A percentile compares a stretch with the other conserved stretches of the same genome.
phyloP scores from a whole-genome alignment of 2,329 filamentous ascomycete species.

The Grosmannia clavigera region DNA sequence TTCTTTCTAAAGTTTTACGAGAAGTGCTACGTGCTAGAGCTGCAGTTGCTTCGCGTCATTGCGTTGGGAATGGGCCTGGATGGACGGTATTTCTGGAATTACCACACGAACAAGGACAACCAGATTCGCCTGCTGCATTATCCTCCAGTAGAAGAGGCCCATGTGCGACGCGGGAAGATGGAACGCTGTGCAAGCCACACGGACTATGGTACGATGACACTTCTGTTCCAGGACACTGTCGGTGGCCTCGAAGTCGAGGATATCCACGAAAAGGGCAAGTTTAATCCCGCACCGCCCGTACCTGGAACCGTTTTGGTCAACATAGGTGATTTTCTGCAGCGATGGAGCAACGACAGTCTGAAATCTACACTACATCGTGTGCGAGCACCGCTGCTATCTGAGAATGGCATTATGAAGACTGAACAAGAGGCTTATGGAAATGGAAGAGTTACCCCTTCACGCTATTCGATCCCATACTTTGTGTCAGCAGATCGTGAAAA shows the following conservation, averaged over 20 bases:
- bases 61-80: conserved; percentile 21
- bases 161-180: conserved; percentile 17
- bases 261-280: conserved; percentile 21
- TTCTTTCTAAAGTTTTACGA: conserved; percentile 21
- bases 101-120: conserved; percentile 42
- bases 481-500: conserved; percentile 34
- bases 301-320: conserved; percentile 25
- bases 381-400: conserved; percentile 6
- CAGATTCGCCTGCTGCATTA: conserved; percentile 50
- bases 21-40: conserved; percentile 17
- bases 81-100: conserved; percentile 12
- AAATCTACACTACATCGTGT: conserved; percentile 11
- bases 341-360: conserved; percentile 25
- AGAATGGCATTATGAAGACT: conserved; percentile 8
- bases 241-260: conserved; percentile 32
- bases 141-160: conserved; percentile 19
- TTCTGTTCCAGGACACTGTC: conserved; percentile 30
- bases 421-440: conserved; percentile 15
- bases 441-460: conserved; percentile 33
- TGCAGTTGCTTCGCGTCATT: conserved; percentile 18
- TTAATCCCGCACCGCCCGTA: conserved; percentile 22
- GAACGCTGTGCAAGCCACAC: conserved; percentile 19
- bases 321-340: conserved; percentile 26
- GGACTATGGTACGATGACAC: conserved; percentile 28
- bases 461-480: conserved; percentile 49